A percentile compares a stretch with the other conserved stretches of the same genome.
Evolutionary conservation across 1,139 yeast genomes (phyloP).

Genomic region (Blastobotrys buckinghamii): DNA sequence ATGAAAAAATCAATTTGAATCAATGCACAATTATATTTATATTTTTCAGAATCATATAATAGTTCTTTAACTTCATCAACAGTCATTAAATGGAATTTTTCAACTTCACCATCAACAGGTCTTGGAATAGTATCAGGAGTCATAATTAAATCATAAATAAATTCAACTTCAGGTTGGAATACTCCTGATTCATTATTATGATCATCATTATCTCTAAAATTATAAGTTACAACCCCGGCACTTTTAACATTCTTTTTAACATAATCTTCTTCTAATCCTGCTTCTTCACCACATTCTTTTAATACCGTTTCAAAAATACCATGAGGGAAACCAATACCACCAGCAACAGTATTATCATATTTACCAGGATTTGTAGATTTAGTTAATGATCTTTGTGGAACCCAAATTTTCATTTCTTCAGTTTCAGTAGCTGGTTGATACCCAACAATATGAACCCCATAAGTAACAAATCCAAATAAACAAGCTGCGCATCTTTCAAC

Average conservation of each 20-base stretch:
- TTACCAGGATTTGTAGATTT: constrained; percentile 87
- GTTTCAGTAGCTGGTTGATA: constrained; percentile 44
- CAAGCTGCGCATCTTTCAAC: constrained; percentile 81
- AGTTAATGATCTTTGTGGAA: constrained; percentile 68
- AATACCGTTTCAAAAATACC: constrained; percentile 70
- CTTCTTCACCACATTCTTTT: constrained; percentile 89
- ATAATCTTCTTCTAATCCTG: constrained; percentile 57
- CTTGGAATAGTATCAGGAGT: constrained; percentile 47
- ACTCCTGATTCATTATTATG: constrained; percentile 43
- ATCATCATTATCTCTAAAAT: constrained; percentile 18
- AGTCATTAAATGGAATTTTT: constrained; percentile 58
- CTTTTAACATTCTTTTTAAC: constrained; percentile 43
- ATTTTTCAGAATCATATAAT: constrained; percentile 45
- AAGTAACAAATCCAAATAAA: constrained; percentile 76
- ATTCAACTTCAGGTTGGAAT: constrained; percentile 87
- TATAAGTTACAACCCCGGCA: constrained; percentile 66
- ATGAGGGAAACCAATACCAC: constrained; percentile 82
- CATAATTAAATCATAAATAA: constrained; percentile 64
- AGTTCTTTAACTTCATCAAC: constrained; percentile 44
- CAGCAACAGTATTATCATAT: constrained; percentile 93
- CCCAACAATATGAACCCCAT: constrained; percentile 86
- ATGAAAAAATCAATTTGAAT: constrained; percentile 77
- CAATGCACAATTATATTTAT: constrained; percentile 85
- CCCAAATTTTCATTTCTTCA: constrained; percentile 60
- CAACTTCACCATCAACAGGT: constrained; percentile 86